These are phyloP conservation scores for Saraca asoca DNA, from an alignment of 331 rosid species.

Conservation along the genomic window DNA sequence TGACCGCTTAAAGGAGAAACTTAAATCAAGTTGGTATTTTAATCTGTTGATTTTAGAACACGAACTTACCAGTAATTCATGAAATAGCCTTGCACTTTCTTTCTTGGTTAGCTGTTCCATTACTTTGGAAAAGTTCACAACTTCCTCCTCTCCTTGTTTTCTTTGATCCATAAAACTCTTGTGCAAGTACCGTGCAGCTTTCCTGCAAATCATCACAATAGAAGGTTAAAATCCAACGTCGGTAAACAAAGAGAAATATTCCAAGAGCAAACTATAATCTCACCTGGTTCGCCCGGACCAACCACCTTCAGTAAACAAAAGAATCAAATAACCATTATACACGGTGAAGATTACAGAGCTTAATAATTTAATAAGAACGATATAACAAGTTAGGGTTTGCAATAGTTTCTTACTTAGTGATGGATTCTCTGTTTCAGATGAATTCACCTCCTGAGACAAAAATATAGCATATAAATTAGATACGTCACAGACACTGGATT, in stretches of 20 bases:
- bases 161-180: conserved; percentile 41
- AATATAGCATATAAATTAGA: background rate
- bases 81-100: conserved; percentile 72
- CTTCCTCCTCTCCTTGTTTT: conserved; percentile 36
- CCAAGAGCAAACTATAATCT: conserved; percentile 24
- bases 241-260: conserved; percentile 6
- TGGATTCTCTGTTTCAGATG: conserved; percentile 37
- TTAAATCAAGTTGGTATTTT: too few species aligned
- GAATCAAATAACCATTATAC: conserved; percentile 34
- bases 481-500: background rate
- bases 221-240: conserved; percentile 22
- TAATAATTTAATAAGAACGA: conserved; percentile 10
- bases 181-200: conserved; percentile 57
- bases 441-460: conserved; percentile 53
- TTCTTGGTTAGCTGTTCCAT: conserved; percentile 45
- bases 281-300: conserved; percentile 83
- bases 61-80: conserved; percentile 78
- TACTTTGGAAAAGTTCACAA: conserved; percentile 52
- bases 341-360: conserved; percentile 31
- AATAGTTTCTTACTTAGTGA: conserved; percentile 55
- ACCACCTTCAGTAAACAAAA: conserved; percentile 53
- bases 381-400: conserved; percentile 26
- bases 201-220: conserved; percentile 48
- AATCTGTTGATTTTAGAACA: background rate
- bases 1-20: too few species aligned